These are phyloP conservation scores for Tetramitus jugosus DNA, from an alignment of 208 protist species.

Conservation along the genomic window DNA sequence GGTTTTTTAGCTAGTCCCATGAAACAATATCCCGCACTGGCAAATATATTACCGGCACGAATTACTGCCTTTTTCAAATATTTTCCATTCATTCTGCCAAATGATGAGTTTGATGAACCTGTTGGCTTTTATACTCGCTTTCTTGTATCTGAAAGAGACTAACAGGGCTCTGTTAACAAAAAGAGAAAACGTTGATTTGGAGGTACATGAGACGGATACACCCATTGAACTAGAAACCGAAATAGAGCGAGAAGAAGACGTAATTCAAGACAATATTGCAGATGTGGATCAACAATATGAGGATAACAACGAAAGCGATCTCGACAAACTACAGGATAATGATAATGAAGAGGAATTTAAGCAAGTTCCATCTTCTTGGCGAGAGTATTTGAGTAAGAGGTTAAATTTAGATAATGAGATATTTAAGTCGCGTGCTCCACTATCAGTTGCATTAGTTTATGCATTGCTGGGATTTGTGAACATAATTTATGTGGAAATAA, in stretches of 20 bases:
- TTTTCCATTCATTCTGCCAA: constrained; percentile 5
- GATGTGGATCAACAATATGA: neutral
- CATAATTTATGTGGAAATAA: constrained; percentile 1
- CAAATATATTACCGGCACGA: neutral
- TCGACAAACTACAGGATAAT: neutral
- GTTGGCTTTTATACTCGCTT: neutral
- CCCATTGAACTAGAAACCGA: neutral
- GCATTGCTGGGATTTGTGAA: neutral
- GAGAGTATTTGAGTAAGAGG: no score
- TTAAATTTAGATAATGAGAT: neutral
- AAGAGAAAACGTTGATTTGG: neutral
- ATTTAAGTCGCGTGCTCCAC: neutral
- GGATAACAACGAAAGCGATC: neutral
- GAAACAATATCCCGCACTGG: neutral
- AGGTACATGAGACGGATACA: neutral
- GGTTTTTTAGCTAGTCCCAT: neutral
- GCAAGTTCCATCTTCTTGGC: neutral
- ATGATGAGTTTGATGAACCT: neutral
- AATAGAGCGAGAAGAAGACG: neutral
- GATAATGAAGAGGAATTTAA: neutral
- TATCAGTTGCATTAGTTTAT: neutral
- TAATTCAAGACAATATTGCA: neutral
- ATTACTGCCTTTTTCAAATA: neutral
- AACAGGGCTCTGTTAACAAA: neutral
- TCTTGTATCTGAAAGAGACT: neutral